A percentile compares a stretch with the other conserved stretches of the same genome.
Conservation (phyloP, 345 rosid species). For the Gossypium thurberi region DNA sequence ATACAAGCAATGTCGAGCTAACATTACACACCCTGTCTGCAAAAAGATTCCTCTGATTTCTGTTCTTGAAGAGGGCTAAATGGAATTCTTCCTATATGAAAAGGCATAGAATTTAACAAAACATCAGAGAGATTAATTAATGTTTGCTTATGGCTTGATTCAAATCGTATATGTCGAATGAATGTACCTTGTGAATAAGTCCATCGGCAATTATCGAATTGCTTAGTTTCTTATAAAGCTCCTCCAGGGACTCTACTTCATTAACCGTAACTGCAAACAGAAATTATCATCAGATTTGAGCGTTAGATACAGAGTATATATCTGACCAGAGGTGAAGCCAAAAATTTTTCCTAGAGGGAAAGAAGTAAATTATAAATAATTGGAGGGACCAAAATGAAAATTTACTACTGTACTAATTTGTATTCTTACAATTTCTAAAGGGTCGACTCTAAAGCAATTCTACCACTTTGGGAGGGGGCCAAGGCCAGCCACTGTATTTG, state of each 20-base stretch:
- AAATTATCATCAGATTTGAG: no score
- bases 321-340: no score
- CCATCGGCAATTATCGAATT: slow-evolving; percentile 75
- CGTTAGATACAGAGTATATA: no score
- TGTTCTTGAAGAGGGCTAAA: slow-evolving; percentile 82
- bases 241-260: slow-evolving; percentile 78
- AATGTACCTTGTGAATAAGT: slow-evolving; percentile 76
- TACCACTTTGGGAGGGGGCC: no score
- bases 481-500: no score
- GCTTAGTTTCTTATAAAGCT: slow-evolving; percentile 82
- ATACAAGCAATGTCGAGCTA: not conserved
- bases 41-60: slow-evolving; percentile 63
- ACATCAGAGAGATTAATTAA: not conserved
- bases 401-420: no score
- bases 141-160: not conserved
- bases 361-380: no score
- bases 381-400: no score
- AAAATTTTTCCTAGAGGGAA: no score
- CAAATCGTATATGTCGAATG: not conserved
- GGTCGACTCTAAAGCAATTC: no score
- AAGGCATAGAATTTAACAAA: not conserved
- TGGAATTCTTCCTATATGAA: slow-evolving; percentile 76
- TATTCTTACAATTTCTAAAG: no score
- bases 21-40: slow-evolving; percentile 65
- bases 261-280: slow-evolving; percentile 54